Evolutionary conservation across 805 yeast species (phyloP).

Genomic region (Ogataea degrootiae): DNA sequence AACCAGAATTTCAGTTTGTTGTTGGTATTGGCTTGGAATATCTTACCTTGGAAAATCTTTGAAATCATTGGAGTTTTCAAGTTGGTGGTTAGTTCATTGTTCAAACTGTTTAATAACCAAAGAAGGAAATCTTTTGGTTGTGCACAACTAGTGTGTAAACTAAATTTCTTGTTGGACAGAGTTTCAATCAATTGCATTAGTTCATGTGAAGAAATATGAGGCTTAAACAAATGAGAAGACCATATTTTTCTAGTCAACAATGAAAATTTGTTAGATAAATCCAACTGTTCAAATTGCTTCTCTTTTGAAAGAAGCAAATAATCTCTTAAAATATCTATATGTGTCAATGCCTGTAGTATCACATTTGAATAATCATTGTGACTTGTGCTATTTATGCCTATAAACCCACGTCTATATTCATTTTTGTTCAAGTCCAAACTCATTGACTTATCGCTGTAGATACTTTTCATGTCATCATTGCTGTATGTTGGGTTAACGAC

Average conservation of each 20-base stretch:
- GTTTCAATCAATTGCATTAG: constrained; percentile 45
- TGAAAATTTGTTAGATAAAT: constrained; percentile 41
- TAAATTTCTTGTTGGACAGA: constrained; percentile 39
- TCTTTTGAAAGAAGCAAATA: constrained; percentile 31
- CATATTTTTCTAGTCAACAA: constrained; percentile 54
- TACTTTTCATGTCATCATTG: constrained; percentile 25
- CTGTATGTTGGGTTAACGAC: constrained; percentile 50
- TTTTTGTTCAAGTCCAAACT: constrained; percentile 41
- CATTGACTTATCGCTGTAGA: constrained; percentile 22
- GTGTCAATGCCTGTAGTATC: constrained; percentile 50
- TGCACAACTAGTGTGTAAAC: constrained; percentile 29
- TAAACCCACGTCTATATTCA: constrained; percentile 54
- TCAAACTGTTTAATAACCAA: constrained; percentile 54
- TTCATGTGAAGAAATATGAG: constrained; percentile 66
- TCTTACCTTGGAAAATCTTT: constrained; percentile 48
- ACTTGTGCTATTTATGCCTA: constrained; percentile 57
- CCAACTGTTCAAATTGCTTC: constrained; percentile 23
- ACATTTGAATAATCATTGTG: constrained; percentile 54
- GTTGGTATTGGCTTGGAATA: constrained; percentile 22
- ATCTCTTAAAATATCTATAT: constrained; percentile 47
- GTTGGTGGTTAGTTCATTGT: constrained; percentile 21
- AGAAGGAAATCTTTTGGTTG: constrained; percentile 55
- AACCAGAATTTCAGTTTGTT: constrained; percentile 42
- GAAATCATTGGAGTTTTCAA: constrained; percentile 26
- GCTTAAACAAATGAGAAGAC: constrained; percentile 54